Base-by-base conservation (phyloP, 768 basidiomycete species). In the Boletus barrowsii region DNA sequence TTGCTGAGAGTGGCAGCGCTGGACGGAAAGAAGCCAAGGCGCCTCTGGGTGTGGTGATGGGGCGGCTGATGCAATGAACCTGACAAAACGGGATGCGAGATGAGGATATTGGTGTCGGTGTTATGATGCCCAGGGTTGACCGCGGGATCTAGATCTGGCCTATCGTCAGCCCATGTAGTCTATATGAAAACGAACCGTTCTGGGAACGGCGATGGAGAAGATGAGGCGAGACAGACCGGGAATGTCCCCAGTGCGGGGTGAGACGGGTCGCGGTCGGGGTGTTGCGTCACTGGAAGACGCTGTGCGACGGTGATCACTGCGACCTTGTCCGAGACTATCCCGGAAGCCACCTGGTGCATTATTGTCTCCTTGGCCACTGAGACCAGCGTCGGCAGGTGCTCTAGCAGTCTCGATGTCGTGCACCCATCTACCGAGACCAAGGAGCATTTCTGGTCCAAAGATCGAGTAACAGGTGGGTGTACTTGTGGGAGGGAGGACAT, bases 261-360 rank as follows among this genome's bases (percentile, higher is more conserved):
- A 43, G 42, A 46, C 73, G 30, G 73, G 63, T 41, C 75, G 75
- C 59, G 75, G 77, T 53, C 79, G 77, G 22, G 79, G 79, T 1
- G 79, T 78, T 24, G 76, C 76, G 63, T 82, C 81, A 61, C 68
- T 75, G 5, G 78, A 82, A 41, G 78, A 79, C 57, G 62, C 68
- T 43, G 64, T 60, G 59, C 70, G 66, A 56, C 58, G 66, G 35
- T 70, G 64, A 51, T 62, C 56, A 41, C 55, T 48, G 47, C 56
- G 54, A 50, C 53, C 42, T 26, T 49, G 57, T 11, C 48, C 48
- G 39, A 26, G 33, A 20, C 39, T 53, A 49, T 57, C 54, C 20
- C 22, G 22, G 22, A 51, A 51, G 33, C 50, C 45, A 10, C 44
- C 51, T 46, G 47, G 24, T 37, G 47, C 49, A 40, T 18, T 29